phyloP scores from a whole-genome alignment of 352 stramenopile genomes.

The Salisapilia sapeloensis region DNA sequence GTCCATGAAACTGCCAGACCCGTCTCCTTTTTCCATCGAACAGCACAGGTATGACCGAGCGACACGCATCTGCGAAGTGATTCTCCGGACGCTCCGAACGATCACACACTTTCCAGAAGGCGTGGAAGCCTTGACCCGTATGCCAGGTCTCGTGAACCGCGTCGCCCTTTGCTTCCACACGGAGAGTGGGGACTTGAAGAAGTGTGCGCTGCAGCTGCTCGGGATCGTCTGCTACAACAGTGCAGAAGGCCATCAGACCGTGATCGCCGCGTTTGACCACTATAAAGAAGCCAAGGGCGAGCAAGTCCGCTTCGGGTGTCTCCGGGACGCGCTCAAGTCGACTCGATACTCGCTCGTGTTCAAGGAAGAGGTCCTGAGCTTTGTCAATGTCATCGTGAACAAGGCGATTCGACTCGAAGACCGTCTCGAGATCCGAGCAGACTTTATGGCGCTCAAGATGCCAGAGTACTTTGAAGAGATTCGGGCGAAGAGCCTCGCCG shows the following conservation, averaged over 20 bases:
- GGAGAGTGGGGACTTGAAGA: conserved; percentile 66
- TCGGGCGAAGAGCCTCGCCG: conserved; percentile 55
- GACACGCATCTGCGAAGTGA: conserved; percentile 53
- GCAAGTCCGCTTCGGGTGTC: conserved; percentile 58
- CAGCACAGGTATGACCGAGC: conserved; percentile 66
- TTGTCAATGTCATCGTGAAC: conserved; percentile 83
- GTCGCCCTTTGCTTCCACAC: conserved; percentile 75
- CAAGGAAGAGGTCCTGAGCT: conserved; percentile 78
- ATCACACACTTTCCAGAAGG: conserved; percentile 64
- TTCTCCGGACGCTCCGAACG: conserved; percentile 56
- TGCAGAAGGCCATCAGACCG: conserved; percentile 51
- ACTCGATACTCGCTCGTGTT: conserved; percentile 73
- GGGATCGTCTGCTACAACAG: conserved; percentile 81
- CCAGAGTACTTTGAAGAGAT: conserved; percentile 79
- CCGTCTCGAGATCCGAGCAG: conserved; percentile 57
- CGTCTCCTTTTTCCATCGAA: conserved; percentile 66
- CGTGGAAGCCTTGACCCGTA: conserved; percentile 69
- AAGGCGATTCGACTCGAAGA: conserved; percentile 73
- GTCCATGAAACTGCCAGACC: conserved; percentile 73
- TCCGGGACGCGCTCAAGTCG: conserved; percentile 67
- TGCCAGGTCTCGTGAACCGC: conserved; percentile 59
- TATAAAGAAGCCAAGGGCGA: conserved; percentile 77
- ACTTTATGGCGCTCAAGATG: conserved; percentile 79
- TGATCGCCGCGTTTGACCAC: conserved; percentile 69
- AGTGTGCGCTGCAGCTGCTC: conserved; percentile 63